Base-by-base conservation (phyloP, 257 asterid genomes). In the Cynanchum wilfordii region DNA sequence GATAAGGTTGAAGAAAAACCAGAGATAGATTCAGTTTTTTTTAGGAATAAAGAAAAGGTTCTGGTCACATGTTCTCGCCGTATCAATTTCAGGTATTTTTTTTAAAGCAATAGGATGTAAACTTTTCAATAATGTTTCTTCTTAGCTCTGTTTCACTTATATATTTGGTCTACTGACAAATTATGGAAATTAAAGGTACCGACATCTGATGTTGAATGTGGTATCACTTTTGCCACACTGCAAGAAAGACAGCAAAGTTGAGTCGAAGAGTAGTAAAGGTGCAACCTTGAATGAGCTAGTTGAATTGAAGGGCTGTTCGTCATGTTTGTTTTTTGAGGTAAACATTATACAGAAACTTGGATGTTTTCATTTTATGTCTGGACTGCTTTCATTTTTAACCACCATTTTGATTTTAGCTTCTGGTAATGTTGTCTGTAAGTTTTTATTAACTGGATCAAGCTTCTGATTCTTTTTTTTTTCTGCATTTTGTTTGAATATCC, bases 261-360 rank as follows among this genome's bases (percentile, higher is more conserved):
- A 95, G 82, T 86, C 96, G 13, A 95, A 92, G 87, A 89, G 79
- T 77, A 87, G 96, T 79, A 95, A 95, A 92, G 98, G 99, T 51
- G 74, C 96, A 1, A 83, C 96, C 66, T 83, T 95, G 87, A 95
- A 89, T 72, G 98, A 95, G 88, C 91, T 95, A 11, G 96, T 95
- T 60, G 99, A 95, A 90, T 89, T 92, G 66, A 92, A 79, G 89
- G 84, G 89, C 71, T 92, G 97, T 79, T 85, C 93, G 5, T 92
- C 99, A 74, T 95, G 94, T 75, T 80, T 95, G 81, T 95, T 95
- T 84, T 95, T 95, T 40, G 99, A 95, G 98, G 99, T 94, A 82
- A 24, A 70, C 30, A 12, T 68, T 67, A 58, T 27, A 19, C 57
- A 9, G 68, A 29, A 19, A 15, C 47, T 42, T 8, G 3, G 44